phyloP scores from a whole-genome alignment of 2,329 filamentous ascomycete genomes.

The Botrytis byssoidea region DNA sequence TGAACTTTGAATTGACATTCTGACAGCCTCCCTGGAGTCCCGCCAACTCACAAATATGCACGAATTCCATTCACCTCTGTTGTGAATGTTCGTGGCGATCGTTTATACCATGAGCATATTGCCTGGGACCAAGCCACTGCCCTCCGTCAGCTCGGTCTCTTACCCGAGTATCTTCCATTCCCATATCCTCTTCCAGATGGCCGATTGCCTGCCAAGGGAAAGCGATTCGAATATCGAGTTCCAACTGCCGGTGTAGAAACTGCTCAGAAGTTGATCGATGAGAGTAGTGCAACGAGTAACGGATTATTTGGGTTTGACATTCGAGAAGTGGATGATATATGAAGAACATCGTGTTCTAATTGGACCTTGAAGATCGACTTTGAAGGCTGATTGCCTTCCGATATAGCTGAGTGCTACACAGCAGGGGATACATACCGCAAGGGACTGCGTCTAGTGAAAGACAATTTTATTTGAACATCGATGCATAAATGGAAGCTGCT shows the following conservation, averaged over 20 bases:
- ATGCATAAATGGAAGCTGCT: too few relatives aligned
- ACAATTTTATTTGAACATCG: not conserved
- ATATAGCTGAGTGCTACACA: not conserved
- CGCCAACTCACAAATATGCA: slow-evolving; percentile 53
- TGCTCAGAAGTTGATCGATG: slow-evolving; percentile 48
- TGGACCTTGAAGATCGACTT: not conserved
- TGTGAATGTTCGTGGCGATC: slow-evolving; percentile 66
- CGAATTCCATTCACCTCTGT: slow-evolving; percentile 63
- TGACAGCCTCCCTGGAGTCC: slow-evolving; percentile 55
- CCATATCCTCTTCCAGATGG: slow-evolving; percentile 49
- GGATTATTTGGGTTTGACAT: slow-evolving; percentile 45
- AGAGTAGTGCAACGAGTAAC: slow-evolving; percentile 55
- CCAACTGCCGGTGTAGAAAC: slow-evolving; percentile 59
- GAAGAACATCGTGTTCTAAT: not conserved
- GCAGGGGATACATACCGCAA: not conserved
- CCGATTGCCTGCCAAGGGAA: slow-evolving; percentile 37
- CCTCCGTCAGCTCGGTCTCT: slow-evolving; percentile 58
- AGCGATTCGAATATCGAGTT: slow-evolving; percentile 55
- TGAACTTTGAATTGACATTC: not conserved
- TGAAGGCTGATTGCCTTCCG: not conserved
- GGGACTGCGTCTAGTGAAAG: not conserved
- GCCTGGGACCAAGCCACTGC: slow-evolving; percentile 66
- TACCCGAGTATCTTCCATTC: slow-evolving; percentile 42
- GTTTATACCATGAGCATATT: slow-evolving; percentile 70
- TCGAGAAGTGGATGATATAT: slow-evolving; percentile 27